Base-by-base conservation (phyloP, 2,329 filamentous ascomycete genomes). In the Ophiostoma australiae region DNA sequence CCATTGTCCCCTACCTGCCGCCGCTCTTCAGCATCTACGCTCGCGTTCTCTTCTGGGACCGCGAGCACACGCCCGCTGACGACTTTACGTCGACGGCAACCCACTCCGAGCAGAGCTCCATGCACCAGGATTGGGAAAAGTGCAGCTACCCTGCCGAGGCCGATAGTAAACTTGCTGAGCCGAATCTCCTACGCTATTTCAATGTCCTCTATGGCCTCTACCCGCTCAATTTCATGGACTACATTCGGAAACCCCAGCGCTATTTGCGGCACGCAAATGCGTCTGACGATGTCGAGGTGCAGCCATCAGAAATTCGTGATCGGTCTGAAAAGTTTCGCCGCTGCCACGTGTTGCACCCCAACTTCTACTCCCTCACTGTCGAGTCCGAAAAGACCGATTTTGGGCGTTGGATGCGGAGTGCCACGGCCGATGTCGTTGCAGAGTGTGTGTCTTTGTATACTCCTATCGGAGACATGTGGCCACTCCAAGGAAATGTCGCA, bases 221-320 rank as follows among this genome's bases (percentile, higher is more conserved):
- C 74, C 92, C 92, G 1, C 87, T 94, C 76, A 94, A 94, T 77
- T 93, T 95, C 75, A 91, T 93, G 87, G 90, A 90, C 78, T 95
- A 94, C 77, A 90, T 95, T 73, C 87, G 91, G 71, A 94, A 94
- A 76, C 91, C 92, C 3, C 88, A 93, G 75, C 87, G 90, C 74
- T 94, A 91, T 76, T 82, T 95, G 11, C 89, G 92, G 67, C 89
- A 91, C 76, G 87, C 90, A 58, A 87, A 92, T 74, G 90, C 89
- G 41, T 86, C 89, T 1, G 90, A 93, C 73, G 90, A 92, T 70
- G 86, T 94, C 63, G 91, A 94, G 76, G 85, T 94, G 2, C 90
- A 94, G 75, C 90, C 92, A 41, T 89, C 89, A 4, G 89, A 94
- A 75, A 92, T 95, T 70, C 85, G 91, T 5, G 87, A 90, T 75